Evolutionary conservation across 2,329 filamentous ascomycete genomes (phyloP), one percentile per base, ranked within the genome.

Genomic region (Trichoderma hamatum): DNA sequence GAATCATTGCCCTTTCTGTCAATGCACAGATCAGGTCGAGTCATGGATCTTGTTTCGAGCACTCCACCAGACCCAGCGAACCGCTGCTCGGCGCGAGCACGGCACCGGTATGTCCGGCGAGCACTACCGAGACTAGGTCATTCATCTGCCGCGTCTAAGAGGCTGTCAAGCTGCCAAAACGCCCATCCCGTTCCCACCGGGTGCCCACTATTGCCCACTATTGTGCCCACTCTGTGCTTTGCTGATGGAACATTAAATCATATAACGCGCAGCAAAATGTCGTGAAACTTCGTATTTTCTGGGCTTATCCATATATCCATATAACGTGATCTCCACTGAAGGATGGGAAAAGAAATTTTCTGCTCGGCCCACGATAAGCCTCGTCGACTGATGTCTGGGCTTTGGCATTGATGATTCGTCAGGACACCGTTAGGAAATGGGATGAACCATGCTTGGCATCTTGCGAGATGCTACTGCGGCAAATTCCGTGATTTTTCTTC

Each of bases 91-190:
- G 56, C 34, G 16, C 56, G 54, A 56, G 54, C 34, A 52, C 14
- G 24, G 52, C 49, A 36, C 49, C 51, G 63, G 63, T 51, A 59
- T 67, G 63, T 59, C 63, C 63, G 63, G 63, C 36, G 54, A 58
- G 32, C 30, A 59, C 36, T 67, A 54, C 63, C 54, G 63, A 63
- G 46, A 19, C 60, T 26, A 28, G 30, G 43, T 21, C 13, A 16
- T 58, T 14, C 54, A 67, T 67, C 63, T 67, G 63, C 63, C 63
- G 63, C 54, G 58, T 67, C 52, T 54, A 54, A 54, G 34, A 59
- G 54, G 63, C 63, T 59, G 63, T 67, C 63, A 59, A 59, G 54
- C 39, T 46, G 39, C 24, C 58, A 61, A 28, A 32, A 10, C 26
- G 26, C 36, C 30, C 58, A n/a, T 46, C 36, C 62, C 62, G 62